Evolutionary conservation across 2,329 filamentous ascomycete species (phyloP), one percentile per base, ranked within the genome.

Genomic region (Fusarium keratoplasticum): DNA sequence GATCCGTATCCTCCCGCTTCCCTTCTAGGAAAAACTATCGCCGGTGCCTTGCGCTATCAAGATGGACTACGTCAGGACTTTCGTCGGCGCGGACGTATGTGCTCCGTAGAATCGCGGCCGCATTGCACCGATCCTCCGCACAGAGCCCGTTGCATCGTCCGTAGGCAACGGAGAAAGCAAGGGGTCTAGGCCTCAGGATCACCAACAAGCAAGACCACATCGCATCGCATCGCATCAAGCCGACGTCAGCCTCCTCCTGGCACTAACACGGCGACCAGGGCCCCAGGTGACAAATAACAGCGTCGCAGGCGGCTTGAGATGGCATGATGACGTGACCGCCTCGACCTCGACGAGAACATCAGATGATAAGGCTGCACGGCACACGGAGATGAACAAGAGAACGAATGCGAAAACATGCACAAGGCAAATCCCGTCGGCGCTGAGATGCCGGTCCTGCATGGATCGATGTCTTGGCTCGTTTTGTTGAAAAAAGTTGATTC

Each of bases 21-120:
- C 38, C 64, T 18, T 38, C 35, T 54, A 25, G 55, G 50, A 38
- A 44, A 20, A 31, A 40, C 44, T 13, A 47, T 47, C 54, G n/a
- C 60, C 38, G 66, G 69, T 70, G 59, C 71, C 66, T 73, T 70
- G 70, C 66, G 47, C 61, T 69, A 74, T 64, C 61, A 31, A 72
- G 68, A 70, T 66, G 38, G 31, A 60, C 54, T 72, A 74, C 72
- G 68, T 72, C 71, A 74, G 40, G 38, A 63, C 44, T 50, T 65
- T 50, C 61, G 20, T 44, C 57, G 18, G 50, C 61, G 42, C 27
- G 36, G 22, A 47, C 61, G 36, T 25, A 29, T 29, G 57, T 44
- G 31, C 36, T 36, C 35, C 35, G 35, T 36, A 36, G 35, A 16
- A 16, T 18, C 22, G 16, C 44, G 25, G 44, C 44, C 11, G 29